Conservation (phyloP, 2,329 filamentous ascomycete species). For the Apiospora sp. region DNA sequence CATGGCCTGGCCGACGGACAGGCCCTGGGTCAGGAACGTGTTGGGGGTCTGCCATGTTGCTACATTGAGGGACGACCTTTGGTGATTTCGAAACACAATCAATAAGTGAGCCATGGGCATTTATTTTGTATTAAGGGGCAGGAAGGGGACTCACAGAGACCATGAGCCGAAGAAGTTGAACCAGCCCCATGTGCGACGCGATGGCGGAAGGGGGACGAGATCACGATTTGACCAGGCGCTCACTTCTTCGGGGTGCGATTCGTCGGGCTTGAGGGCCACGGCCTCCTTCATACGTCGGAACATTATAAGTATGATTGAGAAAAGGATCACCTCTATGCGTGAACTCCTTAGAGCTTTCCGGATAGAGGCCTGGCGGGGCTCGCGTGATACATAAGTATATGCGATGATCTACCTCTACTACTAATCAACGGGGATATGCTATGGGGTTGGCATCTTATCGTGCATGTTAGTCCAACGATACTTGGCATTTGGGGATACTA, state of each 20-base stretch:
- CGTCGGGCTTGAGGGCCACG: conserved; percentile 45
- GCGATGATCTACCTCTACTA: background rate
- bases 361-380: background rate
- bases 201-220: conserved; percentile 46
- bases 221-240: conserved; percentile 57
- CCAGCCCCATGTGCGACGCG: conserved; percentile 55
- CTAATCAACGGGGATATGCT: background rate
- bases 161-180: conserved; percentile 53
- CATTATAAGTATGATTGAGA: background rate
- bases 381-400: background rate
- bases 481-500: background rate
- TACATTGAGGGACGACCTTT: conserved; percentile 43
- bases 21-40: conserved; percentile 52
- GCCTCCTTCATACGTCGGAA: conserved; percentile 40
- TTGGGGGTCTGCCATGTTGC: conserved; percentile 55
- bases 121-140: background rate
- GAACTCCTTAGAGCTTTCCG: background rate
- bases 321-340: background rate
- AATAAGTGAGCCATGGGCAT: conserved; percentile 25
- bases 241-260: conserved; percentile 51
- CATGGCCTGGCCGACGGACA: conserved; percentile 56
- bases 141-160: conserved; percentile 43
- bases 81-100: background rate
- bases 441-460: background rate
- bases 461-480: background rate